Conservation (phyloP, 2,329 filamentous ascomycete species). For the Thelonectria olida region DNA sequence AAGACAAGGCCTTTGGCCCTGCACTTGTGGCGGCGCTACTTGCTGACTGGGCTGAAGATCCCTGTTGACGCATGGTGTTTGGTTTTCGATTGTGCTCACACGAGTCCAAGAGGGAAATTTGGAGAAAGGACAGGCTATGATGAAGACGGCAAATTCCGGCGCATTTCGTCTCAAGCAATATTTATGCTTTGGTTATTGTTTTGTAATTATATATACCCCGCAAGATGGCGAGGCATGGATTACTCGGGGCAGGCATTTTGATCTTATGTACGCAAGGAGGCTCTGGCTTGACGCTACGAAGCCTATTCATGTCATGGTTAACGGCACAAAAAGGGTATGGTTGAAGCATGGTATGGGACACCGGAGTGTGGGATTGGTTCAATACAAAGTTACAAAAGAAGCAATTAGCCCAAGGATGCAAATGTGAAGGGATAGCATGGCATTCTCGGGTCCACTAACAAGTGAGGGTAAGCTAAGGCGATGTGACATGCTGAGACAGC, state of each 20-base stretch:
- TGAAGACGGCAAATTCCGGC: constrained; percentile 13
- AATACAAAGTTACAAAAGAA: constrained; percentile 7
- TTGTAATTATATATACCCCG: constrained; percentile 27
- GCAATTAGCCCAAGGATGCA: constrained; percentile 7
- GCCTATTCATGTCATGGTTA: constrained; percentile 38
- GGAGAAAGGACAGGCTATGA: constrained; percentile 14
- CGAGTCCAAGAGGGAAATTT: constrained; percentile 3
- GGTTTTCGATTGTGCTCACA: constrained; percentile 27
- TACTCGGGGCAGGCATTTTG: constrained; percentile 28
- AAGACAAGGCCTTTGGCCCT: constrained; percentile 26
- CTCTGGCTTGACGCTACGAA: constrained; percentile 38
- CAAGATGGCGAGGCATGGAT: constrained; percentile 25
- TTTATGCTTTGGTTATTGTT: constrained; percentile 13
- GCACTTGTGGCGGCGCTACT: constrained; percentile 36
- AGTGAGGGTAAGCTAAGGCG: background rate
- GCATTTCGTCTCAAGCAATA: constrained; percentile 13
- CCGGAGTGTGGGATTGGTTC: constrained; percentile 9
- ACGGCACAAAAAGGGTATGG: constrained; percentile 40
- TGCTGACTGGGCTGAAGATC: constrained; percentile 39
- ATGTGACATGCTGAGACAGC: constrained; percentile 4
- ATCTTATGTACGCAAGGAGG: constrained; percentile 34
- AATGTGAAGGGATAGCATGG: background rate
- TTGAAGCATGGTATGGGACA: constrained; percentile 18
- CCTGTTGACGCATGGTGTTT: constrained; percentile 30
- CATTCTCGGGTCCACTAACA: background rate